Evolutionary conservation across 306 rosid genomes (phyloP).

Genomic region (Vicia villosa): DNA sequence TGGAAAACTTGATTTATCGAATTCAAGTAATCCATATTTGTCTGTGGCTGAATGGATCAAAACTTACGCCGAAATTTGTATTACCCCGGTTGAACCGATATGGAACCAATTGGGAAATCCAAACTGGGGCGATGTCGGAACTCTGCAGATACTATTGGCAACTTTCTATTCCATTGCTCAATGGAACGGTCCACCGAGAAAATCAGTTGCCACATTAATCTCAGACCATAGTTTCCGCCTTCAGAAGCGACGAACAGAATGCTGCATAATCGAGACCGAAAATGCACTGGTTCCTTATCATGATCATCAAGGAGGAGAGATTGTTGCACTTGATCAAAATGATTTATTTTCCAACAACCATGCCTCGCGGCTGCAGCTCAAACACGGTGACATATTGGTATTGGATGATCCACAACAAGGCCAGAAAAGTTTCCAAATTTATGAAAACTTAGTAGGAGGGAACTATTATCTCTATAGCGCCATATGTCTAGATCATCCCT

Average conservation of each 20-base stretch:
- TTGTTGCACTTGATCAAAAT: slow-evolving; percentile 71
- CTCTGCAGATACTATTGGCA: slow-evolving; percentile 78
- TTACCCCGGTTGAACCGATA: slow-evolving; percentile 71
- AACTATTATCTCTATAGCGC: slow-evolving; percentile 68
- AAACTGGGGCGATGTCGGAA: slow-evolving; percentile 89
- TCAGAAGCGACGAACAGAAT: slow-evolving; percentile 81
- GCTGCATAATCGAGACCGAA: slow-evolving; percentile 60
- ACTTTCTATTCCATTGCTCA: slow-evolving; percentile 82
- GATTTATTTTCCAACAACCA: slow-evolving; percentile 45
- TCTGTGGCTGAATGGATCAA: slow-evolving; percentile 82
- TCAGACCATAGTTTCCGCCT: slow-evolving; percentile 87
- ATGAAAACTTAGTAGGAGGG: slow-evolving; percentile 69
- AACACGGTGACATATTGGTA: slow-evolving; percentile 60
- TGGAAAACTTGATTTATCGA: slow-evolving; percentile 64
- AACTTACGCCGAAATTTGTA: slow-evolving; percentile 59
- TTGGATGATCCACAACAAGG: slow-evolving; percentile 83
- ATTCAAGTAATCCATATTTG: slow-evolving; percentile 66
- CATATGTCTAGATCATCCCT: slow-evolving; percentile 64
- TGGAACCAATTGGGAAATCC: slow-evolving; percentile 93
- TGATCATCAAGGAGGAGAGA: slow-evolving; percentile 64
- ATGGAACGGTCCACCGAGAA: slow-evolving; percentile 87
- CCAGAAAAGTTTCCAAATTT: slow-evolving; percentile 78
- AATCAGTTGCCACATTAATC: slow-evolving; percentile 75
- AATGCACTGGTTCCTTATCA: slow-evolving; percentile 65
- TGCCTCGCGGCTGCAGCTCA: slow-evolving; percentile 60